Conservation (phyloP, 257 asterid genomes). For the Solanum okadae region DNA sequence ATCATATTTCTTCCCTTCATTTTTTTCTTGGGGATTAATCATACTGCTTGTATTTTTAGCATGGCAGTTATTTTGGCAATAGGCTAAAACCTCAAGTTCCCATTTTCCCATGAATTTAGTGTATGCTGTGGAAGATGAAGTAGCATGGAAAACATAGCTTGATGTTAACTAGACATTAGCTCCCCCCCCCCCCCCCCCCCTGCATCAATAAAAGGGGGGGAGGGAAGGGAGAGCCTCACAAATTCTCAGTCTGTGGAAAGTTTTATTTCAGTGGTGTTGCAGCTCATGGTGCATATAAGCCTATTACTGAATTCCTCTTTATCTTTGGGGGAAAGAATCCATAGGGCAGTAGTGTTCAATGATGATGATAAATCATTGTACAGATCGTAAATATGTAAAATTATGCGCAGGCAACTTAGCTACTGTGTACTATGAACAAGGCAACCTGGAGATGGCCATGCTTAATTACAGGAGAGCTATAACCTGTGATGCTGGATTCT, state of each 20-base stretch:
- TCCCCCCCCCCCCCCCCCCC: too few species aligned
- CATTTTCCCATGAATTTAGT: neutral
- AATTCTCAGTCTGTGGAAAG: neutral
- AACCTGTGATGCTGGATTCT: slow-evolving; percentile 79
- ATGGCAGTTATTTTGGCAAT: neutral
- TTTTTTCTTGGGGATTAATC: neutral
- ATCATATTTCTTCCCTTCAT: neutral
- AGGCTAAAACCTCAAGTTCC: neutral
- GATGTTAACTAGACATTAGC: neutral
- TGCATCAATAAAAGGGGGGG: too few species aligned
- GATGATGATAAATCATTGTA: neutral
- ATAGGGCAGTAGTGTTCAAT: neutral
- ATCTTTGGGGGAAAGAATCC: neutral
- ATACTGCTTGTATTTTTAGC: neutral
- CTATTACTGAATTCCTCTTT: neutral
- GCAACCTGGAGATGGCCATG: slow-evolving; percentile 93
- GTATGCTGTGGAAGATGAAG: neutral
- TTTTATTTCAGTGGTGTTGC: neutral
- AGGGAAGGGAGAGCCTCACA: neutral
- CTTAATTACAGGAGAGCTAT: slow-evolving; percentile 86
- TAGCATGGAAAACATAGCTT: neutral
- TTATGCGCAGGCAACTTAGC: slow-evolving; percentile 75
- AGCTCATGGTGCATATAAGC: neutral
- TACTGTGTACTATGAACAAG: slow-evolving; percentile 85
- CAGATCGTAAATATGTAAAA: neutral